Percentiles rank a stretch among this genome's conserved stretches.
These are phyloP conservation scores for Calonectria pseudoturangicola DNA, from an alignment of 2,329 filamentous ascomycete species.

Conservation along the genomic window DNA sequence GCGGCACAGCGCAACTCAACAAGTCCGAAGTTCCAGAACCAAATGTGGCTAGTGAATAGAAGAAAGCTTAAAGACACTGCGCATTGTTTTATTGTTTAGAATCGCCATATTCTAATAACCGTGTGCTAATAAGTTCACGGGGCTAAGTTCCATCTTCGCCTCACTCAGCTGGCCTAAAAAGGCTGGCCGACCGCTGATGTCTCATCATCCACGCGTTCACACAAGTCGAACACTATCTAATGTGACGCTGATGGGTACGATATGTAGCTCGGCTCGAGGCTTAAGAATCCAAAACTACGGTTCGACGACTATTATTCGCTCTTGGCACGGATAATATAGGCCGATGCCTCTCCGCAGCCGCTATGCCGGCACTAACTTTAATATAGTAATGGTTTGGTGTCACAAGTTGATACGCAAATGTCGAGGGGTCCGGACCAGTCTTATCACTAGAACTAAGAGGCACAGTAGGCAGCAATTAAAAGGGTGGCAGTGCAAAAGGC, in stretches of 20 bases:
- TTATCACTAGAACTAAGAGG: background rate
- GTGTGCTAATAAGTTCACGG: too few species aligned
- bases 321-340: conserved; percentile 11
- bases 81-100: too few species aligned
- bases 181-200: background rate
- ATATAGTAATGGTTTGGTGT: conserved; percentile 17
- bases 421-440: background rate
- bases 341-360: background rate
- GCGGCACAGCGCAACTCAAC: background rate
- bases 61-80: background rate
- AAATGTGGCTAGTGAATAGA: background rate
- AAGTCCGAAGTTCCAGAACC: background rate
- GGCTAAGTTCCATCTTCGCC: too few species aligned
- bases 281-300: background rate
- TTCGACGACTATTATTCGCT: background rate
- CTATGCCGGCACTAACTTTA: background rate
- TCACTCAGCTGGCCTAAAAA: too few species aligned
- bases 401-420: conserved; percentile 2
- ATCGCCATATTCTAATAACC: too few species aligned
- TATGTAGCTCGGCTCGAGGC: conserved; percentile 4
- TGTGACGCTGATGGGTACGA: background rate
- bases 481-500: background rate
- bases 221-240: background rate
- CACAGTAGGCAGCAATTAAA: conserved; percentile 4
- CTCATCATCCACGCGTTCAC: background rate